Base-by-base conservation (phyloP, 208 protist genomes). In the Plasmodiophora brassicae region DNA sequence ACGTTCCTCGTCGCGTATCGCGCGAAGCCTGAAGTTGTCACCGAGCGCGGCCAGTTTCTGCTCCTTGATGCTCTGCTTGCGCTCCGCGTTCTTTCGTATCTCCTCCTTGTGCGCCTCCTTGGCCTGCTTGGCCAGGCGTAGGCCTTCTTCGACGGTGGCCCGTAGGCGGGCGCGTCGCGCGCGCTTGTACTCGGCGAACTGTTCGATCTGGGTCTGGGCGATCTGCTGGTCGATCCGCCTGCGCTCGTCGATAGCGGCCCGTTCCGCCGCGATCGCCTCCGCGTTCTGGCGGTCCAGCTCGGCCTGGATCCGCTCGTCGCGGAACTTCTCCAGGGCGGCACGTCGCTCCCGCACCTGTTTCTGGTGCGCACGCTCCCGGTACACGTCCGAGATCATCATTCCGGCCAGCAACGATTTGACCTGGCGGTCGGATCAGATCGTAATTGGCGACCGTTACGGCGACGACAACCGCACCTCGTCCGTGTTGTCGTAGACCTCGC, bases 321-420 rank as follows among this genome's bases (percentile, higher is more conserved):
- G 65, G 5, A 14, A 5, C n/a, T 78, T 78, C 65, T 78, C 65
- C n/a, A 44, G 5, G 10, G 20, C 65, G 14, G 10, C 14, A 14
- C 65, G 5, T 5, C 41, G 14, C 41, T 78, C 41, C 5, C n/a
- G 20, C n/a, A 78, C 32, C 5, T 78, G 5, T 38, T 78, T 8
- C 10, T 78, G 32, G n/a, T 32, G 65, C n/a, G 32, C 32, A 32
- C 41, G 32, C n/a, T 78, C 65, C 5, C n/a, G n/a, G 41, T 14
- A 14, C 14, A 78, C 5, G n/a, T 78, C 65, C 5, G 65, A 5
- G 10, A 78, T 14, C 65, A 78, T 78, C 65, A 78, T 78, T 32
- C 65, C 65, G 65, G 65, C n/a, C 65, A 78, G n/a, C 5, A 32
- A 44, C 65, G 65, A 5, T 78, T 78, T 78, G 65, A 78, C 65